Base-by-base conservation (phyloP, 2,329 filamentous ascomycete genomes). In the Furcasterigmium sp. region DNA sequence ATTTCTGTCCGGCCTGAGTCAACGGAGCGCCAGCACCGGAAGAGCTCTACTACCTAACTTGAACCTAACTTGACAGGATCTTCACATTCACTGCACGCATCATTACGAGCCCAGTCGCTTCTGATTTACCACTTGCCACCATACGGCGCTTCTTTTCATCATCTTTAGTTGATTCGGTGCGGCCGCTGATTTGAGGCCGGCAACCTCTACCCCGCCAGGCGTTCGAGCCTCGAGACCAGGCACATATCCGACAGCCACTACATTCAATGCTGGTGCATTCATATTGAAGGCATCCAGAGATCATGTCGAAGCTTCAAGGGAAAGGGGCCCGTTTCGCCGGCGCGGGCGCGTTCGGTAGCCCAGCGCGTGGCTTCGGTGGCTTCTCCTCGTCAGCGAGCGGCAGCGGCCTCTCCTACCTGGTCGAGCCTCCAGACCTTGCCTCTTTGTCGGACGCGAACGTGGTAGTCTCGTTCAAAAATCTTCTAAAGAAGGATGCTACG, bases 401-500 rank as follows among this genome's bases (percentile, higher is more conserved):
- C 44, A 75, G 67, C 52, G 72, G 71, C 7, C 75, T 98, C 30
- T 95, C 91, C 36, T 96, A 95, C 67, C 79, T 97, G 41, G 75
- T 86, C 42, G 90, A 95, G 56, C 87, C 89, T 9, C 87, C 87
- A 38, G 85, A 95, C 56, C 80, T 95, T 52, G 81, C 82, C 26
- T 70, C 69, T 35, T 81, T 98, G 46, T 85, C 82, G 36, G 84
- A 95, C 54, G 77, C 90, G 8, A 86, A 93, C 56, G 73, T 91
- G 29, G 81, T 91, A 29, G 90, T 97, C 13, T 81, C 84, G n/a
- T 88, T 96, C 68, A 95, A 96, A 65, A 95, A 94, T 54, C 67
- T 96, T 4, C 76, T 84, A 40, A 98, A 97, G 68, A 95, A 93
- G 65, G 91, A 96, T 67, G 85, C 84, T 56, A 95, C 82, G 10